Evolutionary conservation across 306 rosid species (phyloP), one percentile per base, ranked within the genome.

Genomic region (Cicer pinnatifidum): DNA sequence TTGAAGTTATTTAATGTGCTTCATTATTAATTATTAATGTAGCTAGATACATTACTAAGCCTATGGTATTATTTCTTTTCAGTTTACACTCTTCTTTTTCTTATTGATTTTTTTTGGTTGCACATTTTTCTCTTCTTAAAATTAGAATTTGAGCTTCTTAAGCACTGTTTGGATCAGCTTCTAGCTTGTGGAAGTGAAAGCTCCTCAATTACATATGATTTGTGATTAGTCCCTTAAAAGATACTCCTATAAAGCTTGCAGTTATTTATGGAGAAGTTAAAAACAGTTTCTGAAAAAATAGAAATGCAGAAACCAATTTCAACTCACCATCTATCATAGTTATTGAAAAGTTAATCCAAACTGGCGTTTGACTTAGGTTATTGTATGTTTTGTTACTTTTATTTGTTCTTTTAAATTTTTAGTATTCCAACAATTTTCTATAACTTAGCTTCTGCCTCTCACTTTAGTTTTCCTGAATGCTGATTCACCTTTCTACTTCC

Each of bases 391-490:
- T 58, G 58, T 48, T 50, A 44, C 60, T 48, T 23, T 11, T 4
- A 35, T 13, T 13, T 72, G 1, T 46, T 46, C 17, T 59, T 54
- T 15, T 10, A 52, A n/a, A 47, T 13, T 52, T 38, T 17, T 3
- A 28, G 38, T 74, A 48, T 41, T n/a, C 17, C 48, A 11, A 35
- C n/a, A 50, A 57, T n/a, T 57, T 50, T 54, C 37, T 65, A 17
- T 43, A 69, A 61, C 17, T 50, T 13, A 50, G 50, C 8, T 15
- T 40, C 16, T 65, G n/a, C 64, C 47, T 71, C 79, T 71, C 79
- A 17, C 38, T 15, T 61, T 19, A 9, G 17, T 45, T 59, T 67
- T 68, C 6, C 13, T 69, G 6, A 46, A 33, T 70, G 6, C 23
- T 71, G n/a, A 56, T 64, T 75, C 20, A 9, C 47, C 13, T 9